Conservation (phyloP, 192 early-diverging fungal genomes). For the Dispira simplex region DNA sequence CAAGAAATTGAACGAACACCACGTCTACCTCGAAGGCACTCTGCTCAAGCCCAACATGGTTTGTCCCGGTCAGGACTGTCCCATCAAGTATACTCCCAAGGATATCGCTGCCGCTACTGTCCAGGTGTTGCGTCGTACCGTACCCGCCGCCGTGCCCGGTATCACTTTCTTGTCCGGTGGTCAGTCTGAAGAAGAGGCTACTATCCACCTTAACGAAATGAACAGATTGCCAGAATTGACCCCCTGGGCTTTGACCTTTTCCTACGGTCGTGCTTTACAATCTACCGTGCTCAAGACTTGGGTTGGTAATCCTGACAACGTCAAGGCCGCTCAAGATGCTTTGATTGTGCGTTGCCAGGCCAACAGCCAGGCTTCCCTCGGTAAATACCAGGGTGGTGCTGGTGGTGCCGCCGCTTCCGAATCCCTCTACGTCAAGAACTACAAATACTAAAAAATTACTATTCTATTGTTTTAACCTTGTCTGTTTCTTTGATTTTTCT, state of each 20-base stretch:
- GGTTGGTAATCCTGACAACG: constrained; percentile 26
- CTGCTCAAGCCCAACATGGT: constrained; percentile 31
- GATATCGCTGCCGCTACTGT: constrained; percentile 23
- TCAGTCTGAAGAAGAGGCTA: constrained; percentile 25
- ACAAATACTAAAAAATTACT: constrained; percentile 20
- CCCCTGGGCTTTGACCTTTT: constrained; percentile 29
- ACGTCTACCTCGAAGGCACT: constrained; percentile 27
- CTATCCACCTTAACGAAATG: constrained; percentile 26
- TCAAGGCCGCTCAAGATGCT: constrained; percentile 22
- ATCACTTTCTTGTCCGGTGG: constrained; percentile 30
- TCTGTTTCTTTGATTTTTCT: too few species aligned
- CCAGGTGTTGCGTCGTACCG: constrained; percentile 23
- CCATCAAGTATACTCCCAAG: constrained; percentile 22
- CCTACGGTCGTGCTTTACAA: constrained; percentile 28
- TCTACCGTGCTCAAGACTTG: constrained; percentile 25
- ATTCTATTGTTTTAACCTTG: not conserved
- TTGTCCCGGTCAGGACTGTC: constrained; percentile 24
- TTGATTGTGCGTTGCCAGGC: constrained; percentile 22
- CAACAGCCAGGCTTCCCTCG: constrained; percentile 20
- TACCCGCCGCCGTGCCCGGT: constrained; percentile 27
- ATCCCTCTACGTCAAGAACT: constrained; percentile 26
- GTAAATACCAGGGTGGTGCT: constrained; percentile 18
- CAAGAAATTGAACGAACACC: constrained; percentile 21
- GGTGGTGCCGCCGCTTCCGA: constrained; percentile 11
- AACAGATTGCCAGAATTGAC: constrained; percentile 14